Conservation (phyloP, 768 basidiomycete genomes). For the Tricholomella constricta region DNA sequence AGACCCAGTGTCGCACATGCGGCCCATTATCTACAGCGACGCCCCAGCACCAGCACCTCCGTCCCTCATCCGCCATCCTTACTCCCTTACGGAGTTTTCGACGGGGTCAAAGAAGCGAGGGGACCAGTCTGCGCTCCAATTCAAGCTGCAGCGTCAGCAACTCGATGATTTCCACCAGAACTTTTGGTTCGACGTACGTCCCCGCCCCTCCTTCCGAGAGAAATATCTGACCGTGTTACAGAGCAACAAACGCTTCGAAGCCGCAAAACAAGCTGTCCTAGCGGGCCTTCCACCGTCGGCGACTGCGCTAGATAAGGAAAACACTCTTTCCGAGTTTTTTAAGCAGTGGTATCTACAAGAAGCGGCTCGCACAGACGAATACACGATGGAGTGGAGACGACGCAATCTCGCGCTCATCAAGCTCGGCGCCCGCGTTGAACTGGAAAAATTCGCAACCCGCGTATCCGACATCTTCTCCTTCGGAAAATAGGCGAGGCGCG, state of each 20-base stretch:
- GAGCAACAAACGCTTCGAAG: slow-evolving; percentile 83
- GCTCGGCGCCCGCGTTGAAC: slow-evolving; percentile 60
- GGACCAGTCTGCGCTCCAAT: slow-evolving; percentile 62
- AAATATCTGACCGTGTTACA: slow-evolving; percentile 27
- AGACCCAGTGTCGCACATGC: slow-evolving; percentile 76
- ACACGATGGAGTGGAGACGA: slow-evolving; percentile 67
- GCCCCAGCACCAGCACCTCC: slow-evolving; percentile 38
- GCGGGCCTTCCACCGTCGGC: slow-evolving; percentile 53
- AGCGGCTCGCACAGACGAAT: slow-evolving; percentile 52
- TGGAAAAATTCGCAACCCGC: slow-evolving; percentile 41
- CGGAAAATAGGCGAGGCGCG: slow-evolving; percentile 14
- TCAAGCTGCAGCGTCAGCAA: slow-evolving; percentile 68
- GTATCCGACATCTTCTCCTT: slow-evolving; percentile 27
- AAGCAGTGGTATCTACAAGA: slow-evolving; percentile 76
- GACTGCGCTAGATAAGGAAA: slow-evolving; percentile 58
- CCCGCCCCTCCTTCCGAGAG: background rate
- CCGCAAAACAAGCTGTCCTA: slow-evolving; percentile 62
- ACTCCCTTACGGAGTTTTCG: slow-evolving; percentile 76
- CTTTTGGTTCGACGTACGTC: slow-evolving; percentile 80
- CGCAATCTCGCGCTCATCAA: slow-evolving; percentile 58
- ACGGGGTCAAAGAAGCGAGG: slow-evolving; percentile 29
- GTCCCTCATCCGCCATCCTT: slow-evolving; percentile 58
- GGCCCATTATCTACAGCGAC: slow-evolving; percentile 77
- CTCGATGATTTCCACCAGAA: slow-evolving; percentile 74
- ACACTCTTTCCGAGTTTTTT: slow-evolving; percentile 75